Base-by-base conservation (phyloP, 78 protist species). In the Protostelium mycophagum region DNA sequence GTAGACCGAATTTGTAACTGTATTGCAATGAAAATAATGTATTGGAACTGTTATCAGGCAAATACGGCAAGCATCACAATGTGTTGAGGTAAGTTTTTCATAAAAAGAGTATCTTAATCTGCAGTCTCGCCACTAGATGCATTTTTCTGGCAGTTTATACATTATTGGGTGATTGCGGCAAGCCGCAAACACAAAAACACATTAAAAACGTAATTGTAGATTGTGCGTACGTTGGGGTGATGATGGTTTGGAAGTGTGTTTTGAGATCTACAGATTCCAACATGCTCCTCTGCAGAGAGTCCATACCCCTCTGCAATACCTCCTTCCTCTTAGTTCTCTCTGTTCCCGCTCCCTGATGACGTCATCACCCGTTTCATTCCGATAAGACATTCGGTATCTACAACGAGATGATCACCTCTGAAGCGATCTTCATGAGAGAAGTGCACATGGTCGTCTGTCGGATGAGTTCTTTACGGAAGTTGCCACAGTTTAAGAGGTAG, bases 401-500 rank as follows among this genome's bases (percentile, higher is more conserved):
- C n/a, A n/a, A n/a, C n/a, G n/a, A n/a, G n/a, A n/a, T n/a, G n/a
- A 90, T 90, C 0, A 88, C 90, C 37, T 88, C 87, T 29, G 88
- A 10, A 10, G 91, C 91, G 29, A 88, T 84, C 9, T 37, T 31
- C 36, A 89, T 93, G 35, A 93, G 36, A 28, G 83, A 87, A 1
- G 0, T 28, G 38, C 89, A 86, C 63, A 90, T 34, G 34, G 87
- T 88, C 39, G 86, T 85, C 83, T 89, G 90, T 83, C 86, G 87
- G 63, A 16, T 28, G 28, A 93, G 83, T 36, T 88, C 90, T 28
- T 23, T 29, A 28, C 93, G 16, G 38, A 89, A 83, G 1, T n/a
- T 28, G n/a, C 90, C 95, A 31, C 88, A 89, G 38, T 94, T 90
- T 36, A 89, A 34, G 35, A 97, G 91, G 83, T 94, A 96, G 28